These are phyloP conservation scores for Cicer cuneatum DNA, from an alignment of 306 rosid species.

Conservation along the genomic window DNA sequence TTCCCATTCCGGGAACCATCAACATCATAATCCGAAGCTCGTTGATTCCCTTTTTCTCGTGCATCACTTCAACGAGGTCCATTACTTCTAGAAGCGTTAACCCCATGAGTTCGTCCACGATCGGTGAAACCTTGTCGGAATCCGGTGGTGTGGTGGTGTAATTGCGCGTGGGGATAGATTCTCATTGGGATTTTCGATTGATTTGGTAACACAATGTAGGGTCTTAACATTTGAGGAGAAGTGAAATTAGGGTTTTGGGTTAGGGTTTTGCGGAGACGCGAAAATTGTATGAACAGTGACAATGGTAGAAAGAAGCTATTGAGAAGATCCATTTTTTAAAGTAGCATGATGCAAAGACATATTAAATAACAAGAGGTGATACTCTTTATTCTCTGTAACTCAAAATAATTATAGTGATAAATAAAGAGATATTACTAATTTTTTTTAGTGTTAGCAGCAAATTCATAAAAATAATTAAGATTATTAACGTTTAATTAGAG, in stretches of 20 bases:
- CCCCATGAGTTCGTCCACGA: slow-evolving; percentile 72
- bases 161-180: slow-evolving; percentile 22
- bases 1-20: slow-evolving; percentile 85
- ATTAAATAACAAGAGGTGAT: too few relatives aligned
- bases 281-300: slow-evolving; percentile 41
- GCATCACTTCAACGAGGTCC: slow-evolving; percentile 81
- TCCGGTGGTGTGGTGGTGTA: slow-evolving; percentile 53
- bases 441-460: too few relatives aligned
- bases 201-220: background rate
- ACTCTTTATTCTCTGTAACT: too few relatives aligned
- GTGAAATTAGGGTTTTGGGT: slow-evolving; percentile 47
- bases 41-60: slow-evolving; percentile 65
- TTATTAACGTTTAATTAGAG: too few relatives aligned
- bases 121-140: slow-evolving; percentile 54
- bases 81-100: slow-evolving; percentile 72
- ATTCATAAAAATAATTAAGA: too few relatives aligned
- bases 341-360: background rate
- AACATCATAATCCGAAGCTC: slow-evolving; percentile 84
- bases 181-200: background rate
- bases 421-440: too few relatives aligned
- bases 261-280: slow-evolving; percentile 51
- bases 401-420: too few relatives aligned
- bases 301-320: slow-evolving; percentile 11
- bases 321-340: slow-evolving; percentile 8
- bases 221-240: slow-evolving; percentile 26